Evolutionary conservation across 305 asterid species (phyloP).

Genomic region (Fraxinus sp.): DNA sequence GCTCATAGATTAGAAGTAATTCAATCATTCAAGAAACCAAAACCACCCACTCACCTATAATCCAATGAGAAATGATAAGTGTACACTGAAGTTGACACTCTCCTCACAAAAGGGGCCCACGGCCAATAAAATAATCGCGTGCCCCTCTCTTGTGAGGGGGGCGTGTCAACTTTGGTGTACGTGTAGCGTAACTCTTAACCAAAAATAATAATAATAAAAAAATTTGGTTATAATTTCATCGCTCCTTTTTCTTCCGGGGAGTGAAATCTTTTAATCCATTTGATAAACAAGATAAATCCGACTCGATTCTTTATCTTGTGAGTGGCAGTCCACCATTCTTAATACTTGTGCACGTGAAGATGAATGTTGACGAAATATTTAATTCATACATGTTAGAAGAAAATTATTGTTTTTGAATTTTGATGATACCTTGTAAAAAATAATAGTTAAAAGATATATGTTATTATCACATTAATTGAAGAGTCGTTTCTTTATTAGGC

Average conservation of each 20-base stretch:
- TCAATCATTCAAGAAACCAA: conserved; percentile 12
- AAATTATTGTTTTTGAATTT: not conserved
- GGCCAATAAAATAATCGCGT: too few species aligned
- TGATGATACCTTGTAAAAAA: not conserved
- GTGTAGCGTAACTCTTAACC: too few species aligned
- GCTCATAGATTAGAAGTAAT: conserved; percentile 20
- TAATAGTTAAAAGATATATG: not conserved
- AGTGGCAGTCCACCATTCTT: not conserved
- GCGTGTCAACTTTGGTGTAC: too few species aligned
- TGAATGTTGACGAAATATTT: not conserved
- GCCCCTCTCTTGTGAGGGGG: too few species aligned
- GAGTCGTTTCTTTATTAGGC: not conserved
- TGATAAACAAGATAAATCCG: not conserved
- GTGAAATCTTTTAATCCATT: not conserved
- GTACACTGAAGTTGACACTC: too few species aligned
- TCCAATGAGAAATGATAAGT: not conserved
- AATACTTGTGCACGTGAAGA: not conserved
- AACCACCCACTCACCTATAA: conserved; percentile 30
- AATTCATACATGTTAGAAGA: not conserved
- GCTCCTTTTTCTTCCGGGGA: not conserved
- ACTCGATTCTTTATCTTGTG: not conserved
- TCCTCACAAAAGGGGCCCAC: too few species aligned
- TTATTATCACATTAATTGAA: not conserved
- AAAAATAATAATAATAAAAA: too few species aligned
- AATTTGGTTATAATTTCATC: not conserved